Conservation (phyloP, 257 asterid species). For the Penstemon newberryi region DNA sequence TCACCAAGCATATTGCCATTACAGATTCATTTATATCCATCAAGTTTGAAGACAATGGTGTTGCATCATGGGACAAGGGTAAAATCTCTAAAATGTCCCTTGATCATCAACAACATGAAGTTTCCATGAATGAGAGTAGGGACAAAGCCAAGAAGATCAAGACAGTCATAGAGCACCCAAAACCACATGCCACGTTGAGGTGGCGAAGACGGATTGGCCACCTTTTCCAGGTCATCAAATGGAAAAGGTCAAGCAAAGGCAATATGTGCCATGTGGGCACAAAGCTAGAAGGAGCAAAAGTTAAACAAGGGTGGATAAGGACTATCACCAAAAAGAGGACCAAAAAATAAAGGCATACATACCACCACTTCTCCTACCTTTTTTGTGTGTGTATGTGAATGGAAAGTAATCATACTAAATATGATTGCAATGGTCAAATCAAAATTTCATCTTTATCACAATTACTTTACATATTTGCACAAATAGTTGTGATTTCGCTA, state of each 20-base stretch:
- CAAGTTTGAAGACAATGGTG: constrained; percentile 77
- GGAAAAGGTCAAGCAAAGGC: constrained; percentile 63
- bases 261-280: constrained; percentile 55
- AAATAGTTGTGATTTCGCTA: no score
- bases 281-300: constrained; percentile 56
- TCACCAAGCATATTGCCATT: not conserved
- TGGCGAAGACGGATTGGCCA: constrained; percentile 86
- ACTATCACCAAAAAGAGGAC: constrained; percentile 58
- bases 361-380: constrained; percentile 11
- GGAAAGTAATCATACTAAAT: constrained; percentile 30
- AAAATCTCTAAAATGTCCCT: constrained; percentile 28
- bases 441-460: no score
- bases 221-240: constrained; percentile 64
- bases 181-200: constrained; percentile 52
- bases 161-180: constrained; percentile 55
- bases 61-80: constrained; percentile 55
- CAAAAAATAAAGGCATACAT: constrained; percentile 27
- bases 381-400: constrained; percentile 21
- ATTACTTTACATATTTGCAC: no score
- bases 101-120: constrained; percentile 14
- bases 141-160: constrained; percentile 31
- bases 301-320: constrained; percentile 72
- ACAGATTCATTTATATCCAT: constrained; percentile 92
- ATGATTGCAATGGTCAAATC: constrained; percentile 28
- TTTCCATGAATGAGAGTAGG: constrained; percentile 27